A percentile compares a stretch with the other conserved stretches of the same genome.
Conservation (phyloP, 1,284 basidiomycete genomes). For the Xerocomus nothofagi region DNA sequence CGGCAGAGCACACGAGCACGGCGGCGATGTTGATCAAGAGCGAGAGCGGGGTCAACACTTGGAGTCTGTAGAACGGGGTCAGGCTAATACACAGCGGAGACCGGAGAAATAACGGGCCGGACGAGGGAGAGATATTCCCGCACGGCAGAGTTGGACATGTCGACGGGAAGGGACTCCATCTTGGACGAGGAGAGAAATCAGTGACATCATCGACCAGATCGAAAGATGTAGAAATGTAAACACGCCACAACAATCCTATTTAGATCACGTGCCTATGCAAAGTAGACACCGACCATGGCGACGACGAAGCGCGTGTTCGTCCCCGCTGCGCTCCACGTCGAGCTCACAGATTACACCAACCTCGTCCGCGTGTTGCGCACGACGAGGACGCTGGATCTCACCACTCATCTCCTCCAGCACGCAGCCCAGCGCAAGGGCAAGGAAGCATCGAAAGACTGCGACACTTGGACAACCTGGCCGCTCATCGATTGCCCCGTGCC, state of each 20-base stretch:
- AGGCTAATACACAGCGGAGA: neutral
- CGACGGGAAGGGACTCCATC: slow-evolving; percentile 52
- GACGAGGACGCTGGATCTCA: slow-evolving; percentile 27
- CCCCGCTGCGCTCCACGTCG: slow-evolving; percentile 23
- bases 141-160: slow-evolving; percentile 51
- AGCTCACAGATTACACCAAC: slow-evolving; percentile 28
- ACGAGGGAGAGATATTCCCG: slow-evolving; percentile 58
- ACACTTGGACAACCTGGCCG: slow-evolving; percentile 33
- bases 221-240: slow-evolving; percentile 4
- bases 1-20: slow-evolving; percentile 53
- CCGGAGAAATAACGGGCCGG: slow-evolving; percentile 33
- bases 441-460: slow-evolving; percentile 1
- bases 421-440: slow-evolving; percentile 7
- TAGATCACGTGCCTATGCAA: neutral
- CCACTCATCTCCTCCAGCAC: slow-evolving; percentile 27
- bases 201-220: slow-evolving; percentile 24
- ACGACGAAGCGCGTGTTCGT: slow-evolving; percentile 17
- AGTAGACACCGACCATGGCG: neutral
- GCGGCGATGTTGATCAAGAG: slow-evolving; percentile 69
- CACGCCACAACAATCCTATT: slow-evolving; percentile 14
- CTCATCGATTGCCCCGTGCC: slow-evolving; percentile 33
- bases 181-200: neutral
- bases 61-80: slow-evolving; percentile 46
- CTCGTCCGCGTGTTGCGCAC: slow-evolving; percentile 30
- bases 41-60: slow-evolving; percentile 77